Evolutionary conservation across 768 basidiomycete species (phyloP), one percentile per base, ranked within the genome.

Genomic region (Russula abietina): DNA sequence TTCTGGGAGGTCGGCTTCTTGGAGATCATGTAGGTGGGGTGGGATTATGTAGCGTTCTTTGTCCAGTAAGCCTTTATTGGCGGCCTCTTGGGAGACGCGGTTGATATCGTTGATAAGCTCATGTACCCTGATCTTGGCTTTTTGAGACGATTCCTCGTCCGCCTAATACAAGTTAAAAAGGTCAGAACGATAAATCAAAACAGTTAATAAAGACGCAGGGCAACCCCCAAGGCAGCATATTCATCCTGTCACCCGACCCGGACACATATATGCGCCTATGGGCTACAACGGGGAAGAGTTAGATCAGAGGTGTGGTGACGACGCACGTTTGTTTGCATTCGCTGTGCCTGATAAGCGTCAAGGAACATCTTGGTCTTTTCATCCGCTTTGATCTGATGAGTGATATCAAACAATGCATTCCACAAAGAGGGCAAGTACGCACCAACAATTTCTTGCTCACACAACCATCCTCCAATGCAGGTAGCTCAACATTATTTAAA

Each of bases 1-100:
- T 76, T 99, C 97, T 26, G 97, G 96, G 48, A 99, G 83, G 71
- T 99, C 97, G 57, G 93, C 91, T 76, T 97, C 94, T 71, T 93
- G 90, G 48, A 99, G 81, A 75, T 98, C 97, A 75, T 93, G 92
- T 22, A 98, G 81, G 75, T 99, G 97, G n/a, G 92, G 91, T 28
- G 93, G 93, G 48, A 97, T 92, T 65, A 91, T 81, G 72, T 91
- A 91, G 81, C 88, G 87, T 75, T 93, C 89, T 70, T 89, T 87
- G 75, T 91, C 88, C 57, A 85, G 83, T 43, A 84, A 79, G n/a
- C 87, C 88, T 61, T 73, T 86, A 64, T 84, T 84, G 1, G 89
- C 86, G 3, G 87, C 86, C 52, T 91, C 88, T 72, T 87, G 85
- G 5, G 88, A 88, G 24, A 80, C 74, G 43, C 83, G 81, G 65